Evolutionary conservation across 1,284 basidiomycete species (phyloP).

Genomic region (Butyriboletus pseudospeciosus): DNA sequence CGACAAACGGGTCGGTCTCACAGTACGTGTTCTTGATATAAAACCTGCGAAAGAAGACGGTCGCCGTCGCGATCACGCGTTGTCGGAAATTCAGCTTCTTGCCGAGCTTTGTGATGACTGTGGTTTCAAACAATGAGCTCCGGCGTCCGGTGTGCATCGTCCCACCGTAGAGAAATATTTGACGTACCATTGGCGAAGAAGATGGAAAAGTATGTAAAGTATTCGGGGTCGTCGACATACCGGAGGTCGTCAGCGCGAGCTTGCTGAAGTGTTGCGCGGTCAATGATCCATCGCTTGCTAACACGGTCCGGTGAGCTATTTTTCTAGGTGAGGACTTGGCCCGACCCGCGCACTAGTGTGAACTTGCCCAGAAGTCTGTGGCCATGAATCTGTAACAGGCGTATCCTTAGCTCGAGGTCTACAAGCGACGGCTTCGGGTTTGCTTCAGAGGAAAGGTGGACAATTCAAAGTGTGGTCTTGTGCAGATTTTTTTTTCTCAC

Average conservation of each 20-base stretch:
- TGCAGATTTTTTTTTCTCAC: too few species aligned
- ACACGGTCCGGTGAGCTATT: constrained; percentile 14
- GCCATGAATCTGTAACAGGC: constrained; percentile 45
- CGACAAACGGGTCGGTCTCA: constrained; percentile 91
- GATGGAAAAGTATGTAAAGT: constrained; percentile 75
- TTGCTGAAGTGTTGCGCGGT: constrained; percentile 66
- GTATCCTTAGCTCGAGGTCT: neutral
- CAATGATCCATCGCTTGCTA: constrained; percentile 86
- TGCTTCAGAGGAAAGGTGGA: too few species aligned
- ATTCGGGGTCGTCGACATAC: constrained; percentile 70
- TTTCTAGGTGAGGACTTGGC: constrained; percentile 4
- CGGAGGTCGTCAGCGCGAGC: constrained; percentile 73
- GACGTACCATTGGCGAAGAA: constrained; percentile 75
- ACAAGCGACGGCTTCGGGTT: neutral
- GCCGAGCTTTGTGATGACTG: constrained; percentile 83
- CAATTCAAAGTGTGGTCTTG: too few species aligned
- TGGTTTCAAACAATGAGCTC: neutral
- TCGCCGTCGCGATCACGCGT: constrained; percentile 88
- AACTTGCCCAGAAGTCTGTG: constrained; percentile 72
- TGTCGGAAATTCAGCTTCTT: constrained; percentile 83
- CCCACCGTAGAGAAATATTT: neutral
- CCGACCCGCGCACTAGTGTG: constrained; percentile 56
- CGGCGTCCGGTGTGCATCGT: neutral
- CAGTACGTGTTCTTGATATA: constrained; percentile 92
- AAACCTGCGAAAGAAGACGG: constrained; percentile 91